Percentiles rank a stretch among this genome's conserved stretches.
Conservation (phyloP, 2,329 filamentous ascomycete genomes). For the Cladobotryum mycophilum region DNA sequence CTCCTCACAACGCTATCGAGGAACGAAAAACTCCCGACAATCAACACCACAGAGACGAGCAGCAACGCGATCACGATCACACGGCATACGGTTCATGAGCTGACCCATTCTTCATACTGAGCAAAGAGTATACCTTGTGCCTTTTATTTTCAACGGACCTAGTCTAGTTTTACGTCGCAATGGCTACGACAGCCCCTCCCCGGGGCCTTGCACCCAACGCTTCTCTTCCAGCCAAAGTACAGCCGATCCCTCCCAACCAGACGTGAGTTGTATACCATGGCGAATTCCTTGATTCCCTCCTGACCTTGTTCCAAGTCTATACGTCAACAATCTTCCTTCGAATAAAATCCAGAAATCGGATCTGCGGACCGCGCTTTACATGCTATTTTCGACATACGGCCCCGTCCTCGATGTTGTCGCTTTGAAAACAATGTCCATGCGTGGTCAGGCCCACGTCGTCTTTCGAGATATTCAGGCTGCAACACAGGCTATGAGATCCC, state of each 20-base stretch:
- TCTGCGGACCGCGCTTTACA: conserved; percentile 80
- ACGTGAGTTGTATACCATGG: conserved; percentile 48
- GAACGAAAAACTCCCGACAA: conserved; percentile 23
- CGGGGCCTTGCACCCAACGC: conserved; percentile 36
- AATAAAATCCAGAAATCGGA: conserved; percentile 87
- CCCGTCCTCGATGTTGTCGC: conserved; percentile 87
- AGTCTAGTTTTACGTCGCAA: conserved; percentile 17
- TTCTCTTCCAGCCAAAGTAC: conserved; percentile 44
- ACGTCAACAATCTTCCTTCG: conserved; percentile 77
- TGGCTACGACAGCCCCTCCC: conserved; percentile 33
- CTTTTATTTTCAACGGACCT: background rate
- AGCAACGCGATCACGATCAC: no score
- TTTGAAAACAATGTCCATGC: conserved; percentile 85
- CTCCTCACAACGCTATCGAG: conserved; percentile 4
- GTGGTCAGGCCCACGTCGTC: conserved; percentile 89
- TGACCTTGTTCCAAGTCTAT: conserved; percentile 53
- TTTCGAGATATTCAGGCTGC: conserved; percentile 87
- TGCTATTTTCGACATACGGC: conserved; percentile 90
- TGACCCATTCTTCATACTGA: background rate
- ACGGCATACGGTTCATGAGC: no score
- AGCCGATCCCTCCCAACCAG: conserved; percentile 62
- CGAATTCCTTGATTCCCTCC: conserved; percentile 5
- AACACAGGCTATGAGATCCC: conserved; percentile 83
- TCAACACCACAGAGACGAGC: background rate
- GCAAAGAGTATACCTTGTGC: background rate